phyloP scores from a whole-genome alignment of 306 rosid species.

The Vigna radiata region DNA sequence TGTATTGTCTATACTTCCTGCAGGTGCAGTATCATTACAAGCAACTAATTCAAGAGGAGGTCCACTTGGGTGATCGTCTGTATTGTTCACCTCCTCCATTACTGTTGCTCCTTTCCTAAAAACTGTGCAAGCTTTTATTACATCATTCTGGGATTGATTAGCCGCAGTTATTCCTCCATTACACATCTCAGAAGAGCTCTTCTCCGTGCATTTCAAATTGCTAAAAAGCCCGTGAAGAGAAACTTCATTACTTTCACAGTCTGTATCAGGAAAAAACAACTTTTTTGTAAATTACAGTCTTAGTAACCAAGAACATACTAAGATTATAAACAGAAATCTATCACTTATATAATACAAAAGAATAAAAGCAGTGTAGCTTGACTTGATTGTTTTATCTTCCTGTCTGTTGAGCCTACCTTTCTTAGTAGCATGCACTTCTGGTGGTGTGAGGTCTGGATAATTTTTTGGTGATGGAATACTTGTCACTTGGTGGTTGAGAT shows the following conservation, averaged over 20 bases:
- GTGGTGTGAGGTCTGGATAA: slow-evolving; percentile 48
- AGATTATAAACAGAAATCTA: slow-evolving; percentile 21
- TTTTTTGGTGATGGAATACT: slow-evolving; percentile 43
- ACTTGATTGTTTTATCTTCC: slow-evolving; percentile 16
- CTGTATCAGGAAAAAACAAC: slow-evolving; percentile 46
- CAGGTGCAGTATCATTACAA: slow-evolving; percentile 51
- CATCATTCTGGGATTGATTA: slow-evolving; percentile 47
- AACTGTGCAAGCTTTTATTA: slow-evolving; percentile 39
- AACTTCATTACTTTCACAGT: slow-evolving; percentile 55
- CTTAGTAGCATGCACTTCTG: slow-evolving; percentile 49
- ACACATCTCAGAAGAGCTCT: slow-evolving; percentile 52
- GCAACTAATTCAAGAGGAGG: slow-evolving; percentile 50
- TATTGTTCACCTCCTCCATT: slow-evolving; percentile 45
- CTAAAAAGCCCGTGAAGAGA: slow-evolving; percentile 52
- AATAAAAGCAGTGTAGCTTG: slow-evolving; percentile 18
- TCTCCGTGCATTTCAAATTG: slow-evolving; percentile 52
- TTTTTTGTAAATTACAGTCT: slow-evolving; percentile 47
- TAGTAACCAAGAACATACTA: slow-evolving; percentile 41
- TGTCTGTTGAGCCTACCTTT: slow-evolving; percentile 53
- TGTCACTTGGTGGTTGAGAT: slow-evolving; percentile 44
- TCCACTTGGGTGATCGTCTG: slow-evolving; percentile 44
- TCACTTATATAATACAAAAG: slow-evolving; percentile 26
- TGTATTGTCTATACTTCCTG: slow-evolving; percentile 52
- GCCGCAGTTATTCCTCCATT: slow-evolving; percentile 53
- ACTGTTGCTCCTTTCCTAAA: slow-evolving; percentile 38